Base-by-base conservation (phyloP, 345 rosid genomes). In the Lepidium sativum region DNA sequence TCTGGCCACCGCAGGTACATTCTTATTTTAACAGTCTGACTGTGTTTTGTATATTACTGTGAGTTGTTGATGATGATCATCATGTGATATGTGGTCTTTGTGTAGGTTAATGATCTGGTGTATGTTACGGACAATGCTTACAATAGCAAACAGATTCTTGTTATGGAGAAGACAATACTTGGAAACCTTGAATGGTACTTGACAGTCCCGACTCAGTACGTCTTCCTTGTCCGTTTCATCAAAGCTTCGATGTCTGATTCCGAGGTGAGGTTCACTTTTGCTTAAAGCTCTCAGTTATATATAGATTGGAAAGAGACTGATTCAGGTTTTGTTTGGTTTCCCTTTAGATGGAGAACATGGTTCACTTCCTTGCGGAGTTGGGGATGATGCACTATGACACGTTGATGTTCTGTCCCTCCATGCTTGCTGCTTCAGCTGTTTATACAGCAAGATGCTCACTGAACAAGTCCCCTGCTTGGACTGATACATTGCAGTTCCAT, bases 351-450 rank as follows among this genome's bases (percentile, higher is more conserved):
- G 95, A 86, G 78, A 81, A 76, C 82, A 80, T 88, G 99, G 97
- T 82, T 12, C 78, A 85, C 69, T 95, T 78, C 51, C 68, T 95
- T 8, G 85, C 96, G 32, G 99, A 91, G 70, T 69, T 95, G 77
- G 99, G 99, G 31, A 11, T 87, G 74, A 79, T 88, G 96, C 73
- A 85, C 37, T 18, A 91, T 20, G 88, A 80, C 12, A 69, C 69
- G 8, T 51, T 86, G 4, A 71, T 42, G 76, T 86, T 68, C 71
- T 60, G 83, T 47, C 87, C 95, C 32, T 86, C 97, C 2, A 70
- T 84, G 91, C 78, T 91, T 31, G 96, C 99, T 60, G 99, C 99
- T 52, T 85, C 99, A 10, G 97, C 99, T 1, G 99, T 95, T 3
- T 95, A 88, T 49, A 86, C 83, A 2, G 99, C 99, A 27, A 79